Evolutionary conservation across 1,284 basidiomycete genomes (phyloP), one percentile per base, ranked within the genome.

Genomic region (Amylostereum areolatum): DNA sequence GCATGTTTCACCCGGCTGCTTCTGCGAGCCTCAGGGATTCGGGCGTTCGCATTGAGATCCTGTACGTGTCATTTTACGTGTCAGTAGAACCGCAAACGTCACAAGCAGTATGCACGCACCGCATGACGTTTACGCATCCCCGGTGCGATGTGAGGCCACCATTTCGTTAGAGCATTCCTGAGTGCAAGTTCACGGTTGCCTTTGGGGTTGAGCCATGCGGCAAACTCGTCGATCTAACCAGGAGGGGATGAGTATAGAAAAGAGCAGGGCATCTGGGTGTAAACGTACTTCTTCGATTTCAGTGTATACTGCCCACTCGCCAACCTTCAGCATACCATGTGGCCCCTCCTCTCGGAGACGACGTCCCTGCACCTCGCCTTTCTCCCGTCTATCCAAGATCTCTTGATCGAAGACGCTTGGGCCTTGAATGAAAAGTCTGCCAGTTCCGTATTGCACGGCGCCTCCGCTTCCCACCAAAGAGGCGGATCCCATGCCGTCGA

Each of bases 401-500:
- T 92, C 87, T 52, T 80, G 59, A 55, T 97, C 89, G 55, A 83
- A 80, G 56, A 84, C 80, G 55, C 85, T 88, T 5, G 89, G 85
- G 1, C 92, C 93, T 66, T 98, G 96, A 29, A 98, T 71, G 64
- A 96, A 97, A 44, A 98, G 64, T 48, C 94, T 73, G 2, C 92
- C 96, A 5, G 92, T 86, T 18, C 92, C 92, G 62, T 93, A 96
- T 60, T 87, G 77, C 37, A 84, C 78, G 30, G 85, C 80, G 11
- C 87, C 86, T 28, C 84, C 81, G 57, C 78, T 83, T 28, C 80
- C 83, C 46, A 92, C 69, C 36, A 96, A 67, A 30, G 85, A 84
- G 48, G 85, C 85, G 2, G 83, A 81, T 3, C 97, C 96, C 70
- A 96, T 81, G 3, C 97, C 96, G 68, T 99, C 96, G 63, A 98